phyloP scores from a whole-genome alignment of 2,329 filamentous ascomycete genomes.

The Fonsecaea pedrosoi region DNA sequence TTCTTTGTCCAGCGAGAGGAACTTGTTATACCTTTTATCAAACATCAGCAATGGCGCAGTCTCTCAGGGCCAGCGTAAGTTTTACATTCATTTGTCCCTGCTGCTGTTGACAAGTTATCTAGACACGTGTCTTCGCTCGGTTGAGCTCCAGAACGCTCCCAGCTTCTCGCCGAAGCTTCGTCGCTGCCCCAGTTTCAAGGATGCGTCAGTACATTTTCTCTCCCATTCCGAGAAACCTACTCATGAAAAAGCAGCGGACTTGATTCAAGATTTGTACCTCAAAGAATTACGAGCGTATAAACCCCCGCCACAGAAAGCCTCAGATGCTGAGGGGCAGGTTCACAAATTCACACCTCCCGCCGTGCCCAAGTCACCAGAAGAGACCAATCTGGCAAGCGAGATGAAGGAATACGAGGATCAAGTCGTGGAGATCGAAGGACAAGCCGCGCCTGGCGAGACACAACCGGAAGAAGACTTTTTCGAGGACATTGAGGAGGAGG shows the following conservation, averaged over 20 bases:
- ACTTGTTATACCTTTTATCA: conserved; percentile 17
- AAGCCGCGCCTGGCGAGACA: conserved; percentile 68
- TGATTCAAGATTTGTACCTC: conserved; percentile 97
- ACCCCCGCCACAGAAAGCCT: conserved; percentile 78
- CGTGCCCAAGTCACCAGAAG: conserved; percentile 86
- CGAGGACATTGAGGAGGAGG: conserved; percentile 70
- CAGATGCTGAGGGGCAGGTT: conserved; percentile 88
- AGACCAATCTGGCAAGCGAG: conserved; percentile 88
- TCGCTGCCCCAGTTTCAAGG: conserved; percentile 65
- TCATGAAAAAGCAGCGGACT: conserved; percentile 72
- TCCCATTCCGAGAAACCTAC: background rate
- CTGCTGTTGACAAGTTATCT: conserved; percentile 41
- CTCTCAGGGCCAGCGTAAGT: conserved; percentile 67
- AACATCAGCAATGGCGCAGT: conserved; percentile 58
- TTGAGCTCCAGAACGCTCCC: conserved; percentile 48
- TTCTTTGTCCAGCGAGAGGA: conserved; percentile 6
- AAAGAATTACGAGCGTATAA: conserved; percentile 97
- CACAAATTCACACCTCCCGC: conserved; percentile 83
- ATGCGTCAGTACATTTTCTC: conserved; percentile 59
- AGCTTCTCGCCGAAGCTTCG: conserved; percentile 66
- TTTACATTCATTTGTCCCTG: conserved; percentile 7
- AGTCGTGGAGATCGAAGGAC: conserved; percentile 92
- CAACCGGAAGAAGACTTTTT: conserved; percentile 75
- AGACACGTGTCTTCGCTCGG: conserved; percentile 69
- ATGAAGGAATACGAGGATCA: conserved; percentile 94